phyloP scores from a whole-genome alignment of 306 rosid genomes.

The Macrotyloma uniflorum region DNA sequence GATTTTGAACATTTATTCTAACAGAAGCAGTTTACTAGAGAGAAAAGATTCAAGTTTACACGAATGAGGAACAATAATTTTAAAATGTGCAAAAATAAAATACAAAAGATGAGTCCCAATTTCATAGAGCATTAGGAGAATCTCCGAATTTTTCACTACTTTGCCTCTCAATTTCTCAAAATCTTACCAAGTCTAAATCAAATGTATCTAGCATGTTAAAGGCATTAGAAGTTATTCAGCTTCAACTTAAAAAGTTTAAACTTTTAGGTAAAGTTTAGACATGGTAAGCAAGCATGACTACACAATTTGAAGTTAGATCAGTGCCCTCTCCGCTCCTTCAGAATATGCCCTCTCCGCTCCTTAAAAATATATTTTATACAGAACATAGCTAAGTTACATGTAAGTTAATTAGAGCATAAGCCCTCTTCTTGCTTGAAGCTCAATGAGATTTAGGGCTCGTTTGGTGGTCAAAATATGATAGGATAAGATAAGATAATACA shows the following conservation, averaged over 20 bases:
- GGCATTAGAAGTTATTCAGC: not conserved
- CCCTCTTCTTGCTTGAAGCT: not conserved
- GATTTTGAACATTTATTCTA: not conserved
- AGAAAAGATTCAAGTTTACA: slow-evolving; percentile 3
- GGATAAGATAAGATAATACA: too few relatives aligned
- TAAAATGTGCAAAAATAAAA: not conserved
- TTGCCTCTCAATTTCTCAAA: slow-evolving; percentile 10
- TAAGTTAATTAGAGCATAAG: not conserved
- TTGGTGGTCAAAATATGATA: too few relatives aligned
- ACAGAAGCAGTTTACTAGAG: not conserved
- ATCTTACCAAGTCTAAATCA: not conserved
- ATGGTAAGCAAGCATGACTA: not conserved
- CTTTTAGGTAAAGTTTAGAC: not conserved
- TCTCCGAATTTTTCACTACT: not conserved
- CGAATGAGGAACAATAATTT: not conserved
- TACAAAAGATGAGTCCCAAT: not conserved
- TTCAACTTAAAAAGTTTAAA: not conserved
- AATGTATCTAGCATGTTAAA: not conserved
- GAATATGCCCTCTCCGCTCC: not conserved
- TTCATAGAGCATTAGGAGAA: slow-evolving; percentile 6
- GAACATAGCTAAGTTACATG: not conserved
- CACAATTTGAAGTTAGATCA: slow-evolving; percentile 14
- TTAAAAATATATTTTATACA: not conserved
- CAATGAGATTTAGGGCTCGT: not conserved
- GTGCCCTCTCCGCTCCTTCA: not conserved